A percentile compares a stretch with the other conserved stretches of the same genome.
Conservation (phyloP, 768 basidiomycete species). For the Neoboletus subvelutipes region DNA sequence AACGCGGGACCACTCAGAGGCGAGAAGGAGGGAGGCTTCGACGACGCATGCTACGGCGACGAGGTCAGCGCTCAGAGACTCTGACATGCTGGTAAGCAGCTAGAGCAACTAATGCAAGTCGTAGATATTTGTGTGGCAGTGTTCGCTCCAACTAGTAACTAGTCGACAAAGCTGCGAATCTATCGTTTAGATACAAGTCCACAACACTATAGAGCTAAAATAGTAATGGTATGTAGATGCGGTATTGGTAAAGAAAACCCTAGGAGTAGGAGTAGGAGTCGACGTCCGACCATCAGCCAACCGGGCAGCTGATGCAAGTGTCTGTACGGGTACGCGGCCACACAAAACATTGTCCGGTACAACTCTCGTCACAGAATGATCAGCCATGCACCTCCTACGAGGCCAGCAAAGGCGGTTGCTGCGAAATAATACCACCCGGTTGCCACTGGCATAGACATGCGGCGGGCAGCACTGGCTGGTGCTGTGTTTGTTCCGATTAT, state of each 20-base stretch:
- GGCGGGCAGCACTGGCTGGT: constrained; percentile 26
- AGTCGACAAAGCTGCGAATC: constrained; percentile 1
- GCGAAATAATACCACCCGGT: constrained; percentile 31
- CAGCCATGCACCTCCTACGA: constrained; percentile 34
- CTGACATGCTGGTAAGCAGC: constrained; percentile 21
- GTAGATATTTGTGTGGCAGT: background rate
- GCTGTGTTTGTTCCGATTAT: constrained; percentile 33
- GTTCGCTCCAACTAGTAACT: background rate
- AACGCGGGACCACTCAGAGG: constrained; percentile 50
- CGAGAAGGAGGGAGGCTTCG: constrained; percentile 58
- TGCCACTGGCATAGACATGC: constrained; percentile 17
- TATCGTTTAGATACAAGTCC: constrained; percentile 12
- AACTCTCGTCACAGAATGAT: constrained; percentile 22
- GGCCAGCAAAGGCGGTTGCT: constrained; percentile 22
- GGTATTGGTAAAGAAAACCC: constrained; percentile 6
- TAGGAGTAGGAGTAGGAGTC: background rate
- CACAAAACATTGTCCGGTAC: constrained; percentile 10
- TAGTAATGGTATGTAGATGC: constrained; percentile 18
- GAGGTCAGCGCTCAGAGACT: constrained; percentile 25
- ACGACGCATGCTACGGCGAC: constrained; percentile 57
- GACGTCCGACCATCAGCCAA: background rate
- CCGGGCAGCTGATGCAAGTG: background rate
- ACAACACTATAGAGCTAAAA: constrained; percentile 5
- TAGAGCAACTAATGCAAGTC: background rate
- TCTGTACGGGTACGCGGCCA: constrained; percentile 5